phyloP scores from a whole-genome alignment of 306 rosid species.

The Citrullus amarus region DNA sequence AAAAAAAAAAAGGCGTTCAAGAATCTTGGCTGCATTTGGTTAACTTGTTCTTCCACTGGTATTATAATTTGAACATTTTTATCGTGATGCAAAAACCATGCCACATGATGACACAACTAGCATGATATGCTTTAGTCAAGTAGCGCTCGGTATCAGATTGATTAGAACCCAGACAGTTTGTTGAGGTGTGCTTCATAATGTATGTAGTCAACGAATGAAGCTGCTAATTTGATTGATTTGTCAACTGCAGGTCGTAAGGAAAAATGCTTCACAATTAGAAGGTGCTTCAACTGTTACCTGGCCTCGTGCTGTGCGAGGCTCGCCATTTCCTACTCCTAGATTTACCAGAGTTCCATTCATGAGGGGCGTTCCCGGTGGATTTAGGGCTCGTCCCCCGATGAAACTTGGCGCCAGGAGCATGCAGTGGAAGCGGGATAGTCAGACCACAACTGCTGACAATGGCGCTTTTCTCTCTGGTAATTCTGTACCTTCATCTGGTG shows the following conservation, averaged over 20 bases:
- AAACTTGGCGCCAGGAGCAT: slow-evolving; percentile 75
- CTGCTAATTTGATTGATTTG: background rate
- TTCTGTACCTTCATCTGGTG: slow-evolving; percentile 19
- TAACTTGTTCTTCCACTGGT: background rate
- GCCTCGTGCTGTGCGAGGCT: slow-evolving; percentile 52
- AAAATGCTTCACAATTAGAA: slow-evolving; percentile 58
- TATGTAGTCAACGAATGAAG: background rate
- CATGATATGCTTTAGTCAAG: background rate
- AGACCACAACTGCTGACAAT: slow-evolving; percentile 32
- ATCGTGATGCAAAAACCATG: background rate
- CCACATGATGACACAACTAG: background rate
- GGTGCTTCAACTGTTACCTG: slow-evolving; percentile 35
- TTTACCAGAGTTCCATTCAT: slow-evolving; percentile 55
- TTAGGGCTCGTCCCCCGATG: slow-evolving; percentile 50
- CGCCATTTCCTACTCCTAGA: slow-evolving; percentile 44
- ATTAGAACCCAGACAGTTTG: background rate
- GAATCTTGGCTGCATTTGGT: background rate
- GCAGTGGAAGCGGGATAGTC: slow-evolving; percentile 91
- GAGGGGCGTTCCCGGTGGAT: slow-evolving; percentile 64
- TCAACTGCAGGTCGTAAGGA: slow-evolving; percentile 52
- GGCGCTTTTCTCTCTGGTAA: slow-evolving; percentile 26
- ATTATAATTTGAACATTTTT: background rate
- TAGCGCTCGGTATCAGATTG: background rate
- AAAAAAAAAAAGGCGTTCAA: background rate
- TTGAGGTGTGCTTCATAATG: background rate